Evolutionary conservation across 139 green algal genomes (phyloP), one percentile per base, ranked within the genome.

Genomic region (Volvox africanus): DNA sequence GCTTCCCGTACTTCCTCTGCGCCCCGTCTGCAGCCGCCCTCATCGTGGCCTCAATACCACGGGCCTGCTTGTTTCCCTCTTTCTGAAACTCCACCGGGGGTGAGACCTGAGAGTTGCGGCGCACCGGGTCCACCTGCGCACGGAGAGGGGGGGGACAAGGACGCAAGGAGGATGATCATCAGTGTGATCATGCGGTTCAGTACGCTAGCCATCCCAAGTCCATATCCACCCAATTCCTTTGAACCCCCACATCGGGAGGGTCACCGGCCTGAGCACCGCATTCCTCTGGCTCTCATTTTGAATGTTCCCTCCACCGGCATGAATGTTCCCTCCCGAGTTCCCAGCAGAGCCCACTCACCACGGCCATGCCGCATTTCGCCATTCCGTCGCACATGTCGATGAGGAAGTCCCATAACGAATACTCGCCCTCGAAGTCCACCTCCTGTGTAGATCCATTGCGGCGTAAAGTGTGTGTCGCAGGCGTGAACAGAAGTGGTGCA

Each of bases 21-120:
- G 82, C 85, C 2, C 61, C 82, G 24, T 91, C 82, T 5, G 90
- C 65, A 0, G 82, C 82, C 26, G 79, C 86, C 1, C 82, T 35
- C 82, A 93, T 87, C 67, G 89, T 82, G 1, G 68, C n/a, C 86
- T 92, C 67, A 50, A 93, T 89, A 61, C 86, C 87, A 26, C 61
- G 80, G 26, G 35, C 22, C 24, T 50, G 77, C 36, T 30, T 1
- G 62, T 28, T 24, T 73, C 68, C 35, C 67, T 14, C 69, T 50
- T 24, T 16, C 30, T 78, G 44, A 2, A 82, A 78, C 76, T 65
- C 44, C 33, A 86, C 80, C 26, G 79, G 80, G 1, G 67, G 36
- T 28, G 28, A 77, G 33, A 32, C 75, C 18, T 35, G 33, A n/a
- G 30, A 80, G 78, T 28, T 28, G 35, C 55, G 22, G 18, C 16